Percentiles rank a stretch among this genome's conserved stretches.
Conservation (phyloP, 2,329 filamentous ascomycete species). For the Aspergillus ibericus region DNA sequence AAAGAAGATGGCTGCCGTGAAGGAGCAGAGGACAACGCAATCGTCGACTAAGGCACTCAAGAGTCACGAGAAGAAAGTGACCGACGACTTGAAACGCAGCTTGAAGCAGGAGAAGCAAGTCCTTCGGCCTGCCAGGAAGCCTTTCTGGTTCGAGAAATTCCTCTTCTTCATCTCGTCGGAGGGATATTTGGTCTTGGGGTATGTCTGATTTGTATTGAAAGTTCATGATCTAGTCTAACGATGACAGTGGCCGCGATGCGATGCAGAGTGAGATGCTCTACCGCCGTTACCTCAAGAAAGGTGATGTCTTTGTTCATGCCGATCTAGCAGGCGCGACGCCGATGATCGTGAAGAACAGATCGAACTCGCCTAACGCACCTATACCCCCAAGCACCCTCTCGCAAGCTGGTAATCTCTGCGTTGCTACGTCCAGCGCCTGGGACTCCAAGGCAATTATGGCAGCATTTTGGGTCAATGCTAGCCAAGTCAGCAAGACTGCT, state of each 20-base stretch:
- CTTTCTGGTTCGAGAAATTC: constrained; percentile 97
- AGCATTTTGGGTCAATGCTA: constrained; percentile 90
- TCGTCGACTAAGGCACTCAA: constrained; percentile 82
- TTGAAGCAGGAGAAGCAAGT: constrained; percentile 90
- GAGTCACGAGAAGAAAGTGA: constrained; percentile 85
- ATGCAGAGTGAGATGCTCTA: constrained; percentile 94
- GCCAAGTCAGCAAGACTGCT: constrained; percentile 86
- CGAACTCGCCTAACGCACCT: constrained; percentile 73
- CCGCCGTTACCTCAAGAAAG: constrained; percentile 77
- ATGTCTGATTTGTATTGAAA: constrained; percentile 14
- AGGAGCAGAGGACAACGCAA: constrained; percentile 81
- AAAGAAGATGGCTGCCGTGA: constrained; percentile 77
- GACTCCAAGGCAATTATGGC: constrained; percentile 95
- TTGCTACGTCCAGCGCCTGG: constrained; percentile 88
- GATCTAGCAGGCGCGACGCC: constrained; percentile 80
- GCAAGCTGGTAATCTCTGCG: constrained; percentile 81
- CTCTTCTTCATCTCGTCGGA: constrained; percentile 94
- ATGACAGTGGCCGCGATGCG: constrained; percentile 68
- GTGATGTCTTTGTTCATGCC: constrained; percentile 88
- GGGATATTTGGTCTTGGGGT: constrained; percentile 84
- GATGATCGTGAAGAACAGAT: constrained; percentile 89
- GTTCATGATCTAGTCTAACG: constrained; percentile 12
- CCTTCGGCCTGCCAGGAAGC: constrained; percentile 76
- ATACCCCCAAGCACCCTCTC: constrained; percentile 89
- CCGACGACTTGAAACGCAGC: constrained; percentile 78